Evolutionary conservation across 257 asterid genomes (phyloP), one percentile per base, ranked within the genome.

Genomic region (Solanum clarkiae): DNA sequence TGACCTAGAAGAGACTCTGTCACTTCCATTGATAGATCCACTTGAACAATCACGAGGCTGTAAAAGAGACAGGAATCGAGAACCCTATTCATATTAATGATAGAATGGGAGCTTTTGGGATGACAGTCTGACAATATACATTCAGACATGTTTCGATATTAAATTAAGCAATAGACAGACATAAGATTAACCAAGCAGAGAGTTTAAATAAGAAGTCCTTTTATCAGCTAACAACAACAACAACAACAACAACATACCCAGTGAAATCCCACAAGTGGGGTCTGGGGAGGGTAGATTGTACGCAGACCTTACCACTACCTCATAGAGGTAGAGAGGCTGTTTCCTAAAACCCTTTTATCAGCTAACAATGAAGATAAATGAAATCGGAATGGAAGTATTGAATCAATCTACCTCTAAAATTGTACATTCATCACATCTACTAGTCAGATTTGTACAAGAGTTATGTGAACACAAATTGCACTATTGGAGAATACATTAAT

Each of bases 21-120:
- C 89, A 75, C 88, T 89, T 84, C n/a, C 84, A 85, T 81, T 84
- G 85, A 86, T 91, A 87, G 92, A 82, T 45, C 66, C 85, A 74
- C 57, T 70, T 10, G 84, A 88, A 85, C 99, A 94, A 86, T 95
- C 99, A 80, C 96, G 93, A 74, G 98, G 98, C 98, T 93, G 95
- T 91, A 91, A 87, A 88, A 86, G 87, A 85, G 84, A 86, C 59
- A 20, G 59, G 79, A 72, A 84, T 26, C 16, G 18, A 42, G 80
- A 74, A 70, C 81, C 71, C 66, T 49, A 24, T 75, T 75, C 45
- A 75, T 24, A 49, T 51, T 49, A 4, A 49, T 75, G 45, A 26
- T 2, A 75, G 45, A 66, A 40, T 14, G 60, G 54, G 60, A 82
- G 75, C 14, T 79, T 53, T 77, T 24, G 62, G 60, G 32, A 82